Base-by-base conservation (phyloP, 192 early-diverging fungal genomes). In the Nowakowskiella sp. region DNA sequence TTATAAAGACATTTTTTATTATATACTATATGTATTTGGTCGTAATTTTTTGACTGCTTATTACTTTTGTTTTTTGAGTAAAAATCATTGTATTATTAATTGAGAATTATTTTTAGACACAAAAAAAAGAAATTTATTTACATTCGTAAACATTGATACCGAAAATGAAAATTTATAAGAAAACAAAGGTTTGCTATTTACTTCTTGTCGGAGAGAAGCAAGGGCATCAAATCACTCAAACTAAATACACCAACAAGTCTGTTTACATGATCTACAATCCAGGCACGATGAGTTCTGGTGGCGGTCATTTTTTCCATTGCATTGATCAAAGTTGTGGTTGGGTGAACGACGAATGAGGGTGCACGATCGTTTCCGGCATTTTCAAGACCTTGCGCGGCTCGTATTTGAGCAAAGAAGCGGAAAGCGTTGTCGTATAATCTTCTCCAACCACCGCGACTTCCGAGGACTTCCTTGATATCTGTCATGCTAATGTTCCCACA, bases 251-350 rank as follows among this genome's bases (percentile, higher is more conserved):
- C 76, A 13, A 72, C 66, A 0, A 74, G 53, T 32, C 64, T 44
- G 9, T 54, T 52, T n/a, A 46, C 33, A 16, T 43, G 36, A 2
- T 63, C 68, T 27, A 74, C 68, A 26, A 74, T 60, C 76, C 76
- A 78, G 10, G 73, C 59, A 9, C 76, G 49, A 45, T 78, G 76
- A 4, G 64, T 58, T 2, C 57, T 32, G 2, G 73, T 76, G 1
- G 76, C 76, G 7, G 58, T 61, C 70, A 78, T 75, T 59, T 76
- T 78, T 24, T 73, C 76, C n/a, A 78, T 51, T 8, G 76, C 62
- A 23, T 49, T 36, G 23, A 72, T 70, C 10, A 78, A 44, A 8
- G 68, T 66, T 0, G 72, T 67, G 2, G 31, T 39, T 9, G 68
- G 67, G 28, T 70, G 62, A 22, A 78, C 70, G n/a, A 48, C 66